These are phyloP conservation scores for Apiospora phragmitis DNA, from an alignment of 2,329 filamentous ascomycete genomes.

Conservation along the genomic window DNA sequence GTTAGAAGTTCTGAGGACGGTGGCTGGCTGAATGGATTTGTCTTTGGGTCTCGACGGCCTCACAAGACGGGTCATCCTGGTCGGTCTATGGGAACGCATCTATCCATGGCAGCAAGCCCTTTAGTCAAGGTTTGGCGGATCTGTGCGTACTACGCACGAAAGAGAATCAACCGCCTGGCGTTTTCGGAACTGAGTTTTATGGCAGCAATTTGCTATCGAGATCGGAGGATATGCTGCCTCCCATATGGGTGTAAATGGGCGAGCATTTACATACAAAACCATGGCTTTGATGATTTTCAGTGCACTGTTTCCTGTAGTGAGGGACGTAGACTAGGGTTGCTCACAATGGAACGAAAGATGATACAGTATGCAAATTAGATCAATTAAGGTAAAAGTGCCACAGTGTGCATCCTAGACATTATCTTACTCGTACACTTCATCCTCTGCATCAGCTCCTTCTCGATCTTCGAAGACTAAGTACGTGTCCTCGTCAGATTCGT, in stretches of 20 bases:
- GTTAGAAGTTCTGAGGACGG: background rate
- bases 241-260: background rate
- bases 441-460: conserved; percentile 59
- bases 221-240: background rate
- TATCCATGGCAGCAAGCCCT: background rate
- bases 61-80: background rate
- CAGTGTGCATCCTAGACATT: background rate
- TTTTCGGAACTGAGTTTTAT: background rate
- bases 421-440: conserved; percentile 51
- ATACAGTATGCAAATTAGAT: background rate
- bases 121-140: background rate
- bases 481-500: conserved; percentile 46
- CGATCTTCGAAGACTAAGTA: conserved; percentile 83
- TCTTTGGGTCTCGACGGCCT: background rate
- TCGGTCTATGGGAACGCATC: background rate
- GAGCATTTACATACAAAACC: background rate
- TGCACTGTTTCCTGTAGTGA: background rate
- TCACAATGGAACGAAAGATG: background rate
- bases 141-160: background rate
- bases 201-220: background rate
- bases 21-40: background rate
- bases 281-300: background rate
- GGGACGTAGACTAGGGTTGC: background rate
- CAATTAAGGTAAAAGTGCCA: background rate
- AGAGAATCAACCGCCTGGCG: background rate